Evolutionary conservation across 73 alveolate species (phyloP).

Genomic region (Paramecium biaurelia): DNA sequence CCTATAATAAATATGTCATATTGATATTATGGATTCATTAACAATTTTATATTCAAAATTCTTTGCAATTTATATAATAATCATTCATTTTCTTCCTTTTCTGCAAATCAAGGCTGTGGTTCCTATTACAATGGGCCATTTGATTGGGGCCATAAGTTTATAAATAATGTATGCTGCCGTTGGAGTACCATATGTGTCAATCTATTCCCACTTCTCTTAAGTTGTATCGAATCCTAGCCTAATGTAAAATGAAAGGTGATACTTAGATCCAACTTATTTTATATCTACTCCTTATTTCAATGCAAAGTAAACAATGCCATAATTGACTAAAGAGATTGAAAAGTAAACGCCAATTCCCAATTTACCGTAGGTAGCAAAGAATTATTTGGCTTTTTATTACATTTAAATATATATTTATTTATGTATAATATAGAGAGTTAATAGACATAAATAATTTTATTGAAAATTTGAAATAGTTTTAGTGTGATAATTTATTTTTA

Average conservation of each 20-base stretch:
- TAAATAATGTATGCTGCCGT: constrained; percentile 16
- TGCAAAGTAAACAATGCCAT: not conserved
- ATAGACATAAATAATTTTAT: not conserved
- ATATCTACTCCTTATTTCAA: not conserved
- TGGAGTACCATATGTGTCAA: not conserved
- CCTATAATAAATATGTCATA: constrained; percentile 88
- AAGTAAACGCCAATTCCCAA: not conserved
- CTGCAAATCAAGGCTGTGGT: not conserved
- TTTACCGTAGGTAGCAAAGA: not conserved
- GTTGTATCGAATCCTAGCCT: not conserved
- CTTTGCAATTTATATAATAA: constrained; percentile 18
- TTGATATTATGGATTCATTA: constrained; percentile 65
- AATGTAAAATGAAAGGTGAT: not conserved
- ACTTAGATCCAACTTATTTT: not conserved
- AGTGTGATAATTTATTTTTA: not conserved
- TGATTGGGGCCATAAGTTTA: constrained; percentile 25
- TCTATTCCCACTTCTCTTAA: not conserved
- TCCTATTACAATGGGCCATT: constrained; percentile 6
- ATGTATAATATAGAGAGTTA: not conserved
- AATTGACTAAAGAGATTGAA: not conserved
- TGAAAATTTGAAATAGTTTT: not conserved
- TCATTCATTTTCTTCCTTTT: not conserved
- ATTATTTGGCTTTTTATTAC: not conserved
- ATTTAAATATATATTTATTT: not conserved
- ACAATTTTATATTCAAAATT: constrained; percentile 54